Conservation (phyloP, 768 basidiomycete species). For the Rhodotorula sphaerocarpa region DNA sequence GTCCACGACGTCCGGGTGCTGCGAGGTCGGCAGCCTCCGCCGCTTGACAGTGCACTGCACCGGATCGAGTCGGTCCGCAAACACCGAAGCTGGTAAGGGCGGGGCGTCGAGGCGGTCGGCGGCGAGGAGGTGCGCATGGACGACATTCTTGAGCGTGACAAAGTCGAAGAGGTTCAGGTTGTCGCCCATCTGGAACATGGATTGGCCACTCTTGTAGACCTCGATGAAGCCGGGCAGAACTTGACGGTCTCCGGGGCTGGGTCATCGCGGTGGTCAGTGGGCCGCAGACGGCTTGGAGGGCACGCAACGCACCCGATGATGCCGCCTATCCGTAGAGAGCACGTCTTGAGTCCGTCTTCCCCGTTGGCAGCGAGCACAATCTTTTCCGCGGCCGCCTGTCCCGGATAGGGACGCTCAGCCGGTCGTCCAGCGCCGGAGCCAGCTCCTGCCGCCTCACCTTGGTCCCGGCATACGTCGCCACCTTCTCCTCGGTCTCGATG, state of each 20-base stretch:
- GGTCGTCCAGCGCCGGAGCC: not conserved
- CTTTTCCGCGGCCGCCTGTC: constrained; percentile 63
- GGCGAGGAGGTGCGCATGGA: constrained; percentile 85
- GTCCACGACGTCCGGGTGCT: not conserved
- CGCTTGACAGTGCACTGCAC: constrained; percentile 23
- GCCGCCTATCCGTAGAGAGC: constrained; percentile 79
- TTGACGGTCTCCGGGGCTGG: constrained; percentile 90
- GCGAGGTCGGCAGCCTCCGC: constrained; percentile 6
- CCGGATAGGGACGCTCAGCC: not conserved
- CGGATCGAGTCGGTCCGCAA: constrained; percentile 43
- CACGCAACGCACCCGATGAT: constrained; percentile 71
- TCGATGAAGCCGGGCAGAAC: constrained; percentile 65
- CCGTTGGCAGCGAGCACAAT: constrained; percentile 79
- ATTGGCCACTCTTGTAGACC: constrained; percentile 69
- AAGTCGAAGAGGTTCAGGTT: constrained; percentile 90
- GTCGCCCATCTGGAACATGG: constrained; percentile 84
- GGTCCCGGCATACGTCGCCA: constrained; percentile 87
- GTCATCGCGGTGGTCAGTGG: not conserved
- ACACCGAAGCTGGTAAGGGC: constrained; percentile 42
- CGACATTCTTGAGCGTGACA: constrained; percentile 92
- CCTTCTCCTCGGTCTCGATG: constrained; percentile 53
- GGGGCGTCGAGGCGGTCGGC: constrained; percentile 61
- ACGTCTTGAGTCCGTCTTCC: constrained; percentile 71
- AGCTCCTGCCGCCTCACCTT: constrained; percentile 54
- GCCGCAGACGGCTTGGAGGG: not conserved